Base-by-base conservation (phyloP, 75 land plant species). In the Selaginella tamariscina region DNA sequence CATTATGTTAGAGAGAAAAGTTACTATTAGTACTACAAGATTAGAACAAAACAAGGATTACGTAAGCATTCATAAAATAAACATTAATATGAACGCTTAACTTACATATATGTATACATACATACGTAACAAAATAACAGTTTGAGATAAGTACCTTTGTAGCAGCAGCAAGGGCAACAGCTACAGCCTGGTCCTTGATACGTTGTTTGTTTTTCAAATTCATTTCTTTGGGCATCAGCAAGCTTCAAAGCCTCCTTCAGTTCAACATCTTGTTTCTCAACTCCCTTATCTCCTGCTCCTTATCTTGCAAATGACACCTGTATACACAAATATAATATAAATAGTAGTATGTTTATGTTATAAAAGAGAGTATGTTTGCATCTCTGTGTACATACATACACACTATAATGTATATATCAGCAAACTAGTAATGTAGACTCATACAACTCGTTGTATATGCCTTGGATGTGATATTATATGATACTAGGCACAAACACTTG, bases 211-310 rank as follows among this genome's bases (percentile, higher is more conserved):
- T 80, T 78, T 54, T 88, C 87, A 29, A 82, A 59, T 73, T 91
- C 93, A 31, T 69, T 84, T 68, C 97, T 82, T 22, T 79, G 82
- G 26, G 74, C 39, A 68, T 95, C 99, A 73, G 85, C 81, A 32
- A 85, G 97, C 64, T 81, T 81, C 23, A 88, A 65, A 2, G 85
- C 60, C 66, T 76, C 76, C 33, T 79, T 86, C 70, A 95, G 83
- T 68, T 95, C 95, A 54, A 77, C 80, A 91, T 60, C 65, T 84
- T 83, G 66, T 95, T 97, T 79, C 88, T 82, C 73, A 94, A 75
- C 70, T 87, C 99, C 66, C 79, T 85, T 21, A 79, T 76, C 68
- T 95, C 97, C 20, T 74, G 55, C 59, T 91, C 86, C 29, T 74
- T 81, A 32, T 91, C 97, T 79, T 74, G 81, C 29, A 79, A 64